Conservation (phyloP, 2,329 filamentous ascomycete species). For the Cordyceps pruinosa region DNA sequence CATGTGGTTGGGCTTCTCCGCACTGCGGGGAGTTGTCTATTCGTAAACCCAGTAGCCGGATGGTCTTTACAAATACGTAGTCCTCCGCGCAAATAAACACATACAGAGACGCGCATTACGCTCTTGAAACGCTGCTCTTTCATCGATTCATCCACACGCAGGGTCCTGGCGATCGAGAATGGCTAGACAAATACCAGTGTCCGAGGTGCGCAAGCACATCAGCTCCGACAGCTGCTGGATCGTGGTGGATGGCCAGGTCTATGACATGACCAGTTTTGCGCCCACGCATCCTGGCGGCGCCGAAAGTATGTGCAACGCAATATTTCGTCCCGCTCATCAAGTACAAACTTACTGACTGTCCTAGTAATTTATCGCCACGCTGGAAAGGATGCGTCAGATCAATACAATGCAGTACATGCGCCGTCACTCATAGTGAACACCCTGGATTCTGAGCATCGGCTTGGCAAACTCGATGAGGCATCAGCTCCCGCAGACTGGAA, state of each 20-base stretch:
- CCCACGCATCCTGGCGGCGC: slow-evolving; percentile 19
- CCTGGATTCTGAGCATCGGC: slow-evolving; percentile 13
- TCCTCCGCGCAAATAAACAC: too few species aligned
- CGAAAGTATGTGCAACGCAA: slow-evolving; percentile 12
- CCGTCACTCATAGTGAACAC: slow-evolving; percentile 18
- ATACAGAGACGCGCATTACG: too few species aligned
- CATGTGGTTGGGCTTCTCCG: not conserved
- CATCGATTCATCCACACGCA: not conserved
- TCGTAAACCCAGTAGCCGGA: not conserved
- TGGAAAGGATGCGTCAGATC: slow-evolving; percentile 20
- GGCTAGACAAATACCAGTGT: slow-evolving; percentile 26
- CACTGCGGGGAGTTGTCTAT: not conserved
- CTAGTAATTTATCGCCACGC: slow-evolving; percentile 21
- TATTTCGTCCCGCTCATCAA: too few species aligned
- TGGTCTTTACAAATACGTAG: not conserved
- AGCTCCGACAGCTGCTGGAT: slow-evolving; percentile 52
- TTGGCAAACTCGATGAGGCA: slow-evolving; percentile 16
- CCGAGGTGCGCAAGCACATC: slow-evolving; percentile 41
- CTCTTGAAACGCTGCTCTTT: too few species aligned
- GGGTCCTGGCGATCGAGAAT: too few species aligned
- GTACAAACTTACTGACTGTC: not conserved
- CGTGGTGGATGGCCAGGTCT: slow-evolving; percentile 59
- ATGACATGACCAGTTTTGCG: slow-evolving; percentile 39
- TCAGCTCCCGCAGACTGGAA: slow-evolving; percentile 9
- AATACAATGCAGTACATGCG: slow-evolving; percentile 20